A percentile compares a stretch with the other conserved stretches of the same genome.
phyloP scores from a whole-genome alignment of 768 basidiomycete species.

The Favolaschia claudopus region DNA sequence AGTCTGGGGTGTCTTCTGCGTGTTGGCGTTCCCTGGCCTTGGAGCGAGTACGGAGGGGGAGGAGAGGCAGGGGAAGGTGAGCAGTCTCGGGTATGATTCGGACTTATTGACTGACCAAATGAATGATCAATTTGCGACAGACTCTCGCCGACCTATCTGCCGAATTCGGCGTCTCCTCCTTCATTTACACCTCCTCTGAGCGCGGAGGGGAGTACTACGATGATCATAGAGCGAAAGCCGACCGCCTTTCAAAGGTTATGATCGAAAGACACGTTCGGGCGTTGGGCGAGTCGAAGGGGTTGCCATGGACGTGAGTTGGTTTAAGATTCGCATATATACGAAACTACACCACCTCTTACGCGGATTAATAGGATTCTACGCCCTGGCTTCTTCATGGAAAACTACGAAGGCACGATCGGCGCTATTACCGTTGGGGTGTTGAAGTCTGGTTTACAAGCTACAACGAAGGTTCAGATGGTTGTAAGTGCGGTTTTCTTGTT shows the following conservation, averaged over 20 bases:
- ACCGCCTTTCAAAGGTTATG: conserved; percentile 34
- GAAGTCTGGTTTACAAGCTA: conserved; percentile 31
- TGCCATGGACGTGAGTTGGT: conserved; percentile 38
- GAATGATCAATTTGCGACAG: too few relatives aligned
- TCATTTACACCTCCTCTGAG: conserved; percentile 39
- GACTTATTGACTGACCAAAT: neutral
- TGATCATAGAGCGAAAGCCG: conserved; percentile 13
- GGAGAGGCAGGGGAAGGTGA: conserved; percentile 48
- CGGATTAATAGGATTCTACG: conserved; percentile 42
- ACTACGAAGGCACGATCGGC: conserved; percentile 40
- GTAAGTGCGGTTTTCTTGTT: conserved; percentile 34
- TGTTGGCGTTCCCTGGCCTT: conserved; percentile 48
- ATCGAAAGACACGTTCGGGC: conserved; percentile 37
- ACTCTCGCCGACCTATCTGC: conserved; percentile 35
- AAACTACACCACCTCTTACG: neutral
- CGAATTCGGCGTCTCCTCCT: conserved; percentile 35
- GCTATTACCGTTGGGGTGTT: conserved; percentile 33
- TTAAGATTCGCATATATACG: neutral
- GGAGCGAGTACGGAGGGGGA: conserved; percentile 47
- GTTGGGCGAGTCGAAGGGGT: conserved; percentile 27
- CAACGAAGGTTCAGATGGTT: conserved; percentile 38
- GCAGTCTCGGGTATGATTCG: conserved; percentile 1
- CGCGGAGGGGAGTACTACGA: conserved; percentile 38
- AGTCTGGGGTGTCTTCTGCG: conserved; percentile 50
- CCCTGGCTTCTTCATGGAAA: conserved; percentile 46